Evolutionary conservation across 805 yeast genomes (phyloP).

Genomic region (Metschnikowia aberdeeniae): DNA sequence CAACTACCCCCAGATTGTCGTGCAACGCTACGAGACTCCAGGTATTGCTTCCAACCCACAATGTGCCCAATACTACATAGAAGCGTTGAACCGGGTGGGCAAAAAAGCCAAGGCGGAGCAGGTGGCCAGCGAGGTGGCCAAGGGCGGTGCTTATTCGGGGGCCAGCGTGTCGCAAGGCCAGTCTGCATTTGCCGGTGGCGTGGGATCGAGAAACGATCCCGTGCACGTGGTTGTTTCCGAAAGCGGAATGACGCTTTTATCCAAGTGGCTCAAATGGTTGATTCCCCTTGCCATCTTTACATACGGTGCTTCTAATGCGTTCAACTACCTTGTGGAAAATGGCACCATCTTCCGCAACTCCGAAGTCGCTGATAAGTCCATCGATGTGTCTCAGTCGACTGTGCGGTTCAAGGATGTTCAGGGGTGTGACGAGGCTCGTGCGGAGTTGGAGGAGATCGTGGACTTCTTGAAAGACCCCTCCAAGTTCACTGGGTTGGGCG

Average conservation of each 20-base stretch:
- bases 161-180: slow-evolving; percentile 12
- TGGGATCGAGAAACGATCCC: slow-evolving; percentile 75
- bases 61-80: slow-evolving; percentile 73
- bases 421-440: slow-evolving; percentile 98
- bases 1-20: slow-evolving; percentile 93
- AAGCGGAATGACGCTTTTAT: slow-evolving; percentile 67
- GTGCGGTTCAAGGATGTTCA: slow-evolving; percentile 91
- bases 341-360: slow-evolving; percentile 74
- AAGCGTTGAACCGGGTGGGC: slow-evolving; percentile 77
- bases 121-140: slow-evolving; percentile 33
- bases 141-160: slow-evolving; percentile 8
- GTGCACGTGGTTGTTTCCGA: slow-evolving; percentile 92
- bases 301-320: slow-evolving; percentile 76
- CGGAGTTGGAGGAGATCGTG: slow-evolving; percentile 96
- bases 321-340: slow-evolving; percentile 75
- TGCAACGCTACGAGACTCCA: slow-evolving; percentile 89
- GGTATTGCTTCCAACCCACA: slow-evolving; percentile 84
- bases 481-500: slow-evolving; percentile 94
- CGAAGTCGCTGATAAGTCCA: slow-evolving; percentile 70
- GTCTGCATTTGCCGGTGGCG: slow-evolving; percentile 29
- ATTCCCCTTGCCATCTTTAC: slow-evolving; percentile 75
- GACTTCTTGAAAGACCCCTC: slow-evolving; percentile 95
- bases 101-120: slow-evolving; percentile 73
- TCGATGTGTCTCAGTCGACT: slow-evolving; percentile 79
- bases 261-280: slow-evolving; percentile 87